phyloP scores from a whole-genome alignment of 2,329 filamentous ascomycete genomes.

The Sporothrix pseudoabietina region DNA sequence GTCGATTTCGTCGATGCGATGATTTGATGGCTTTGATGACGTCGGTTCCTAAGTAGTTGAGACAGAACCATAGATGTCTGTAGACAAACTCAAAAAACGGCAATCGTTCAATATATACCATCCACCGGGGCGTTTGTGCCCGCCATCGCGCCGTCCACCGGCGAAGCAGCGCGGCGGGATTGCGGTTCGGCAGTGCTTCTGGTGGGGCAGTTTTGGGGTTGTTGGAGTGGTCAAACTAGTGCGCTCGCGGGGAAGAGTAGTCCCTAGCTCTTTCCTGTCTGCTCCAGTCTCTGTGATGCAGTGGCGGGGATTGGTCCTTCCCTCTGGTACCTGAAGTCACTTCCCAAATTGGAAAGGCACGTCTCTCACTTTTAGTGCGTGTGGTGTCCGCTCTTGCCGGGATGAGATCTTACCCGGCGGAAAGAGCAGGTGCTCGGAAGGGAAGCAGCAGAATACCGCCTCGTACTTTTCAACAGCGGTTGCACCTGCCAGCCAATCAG shows the following conservation, averaged over 20 bases:
- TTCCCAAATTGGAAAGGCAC: slow-evolving; percentile 16
- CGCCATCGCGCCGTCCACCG: not conserved
- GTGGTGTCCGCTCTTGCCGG: not conserved
- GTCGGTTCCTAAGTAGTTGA: not conserved
- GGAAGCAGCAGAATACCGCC: not conserved
- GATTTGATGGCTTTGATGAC: not conserved
- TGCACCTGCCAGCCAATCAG: not conserved
- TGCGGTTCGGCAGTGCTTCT: slow-evolving; percentile 25
- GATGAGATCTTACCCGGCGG: slow-evolving; percentile 9
- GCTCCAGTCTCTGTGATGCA: not conserved
- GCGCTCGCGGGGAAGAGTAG: slow-evolving; percentile 30
- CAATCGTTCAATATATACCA: not conserved
- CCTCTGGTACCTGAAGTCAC: not conserved
- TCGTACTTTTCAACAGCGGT: not conserved
- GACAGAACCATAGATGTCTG: not conserved
- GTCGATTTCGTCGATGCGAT: not conserved
- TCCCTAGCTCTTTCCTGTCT: slow-evolving; percentile 24
- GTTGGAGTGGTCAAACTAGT: not conserved
- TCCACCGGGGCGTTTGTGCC: not conserved
- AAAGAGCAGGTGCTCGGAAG: not conserved
- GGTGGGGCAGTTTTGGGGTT: not conserved
- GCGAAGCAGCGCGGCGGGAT: slow-evolving; percentile 29
- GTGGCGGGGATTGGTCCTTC: not conserved
- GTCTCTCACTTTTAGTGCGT: not conserved
- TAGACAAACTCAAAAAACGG: not conserved